A percentile compares a stretch with the other conserved stretches of the same genome.
Evolutionary conservation across 2,329 filamentous ascomycete genomes (phyloP).

Genomic region (Corniculantispora saksenae): DNA sequence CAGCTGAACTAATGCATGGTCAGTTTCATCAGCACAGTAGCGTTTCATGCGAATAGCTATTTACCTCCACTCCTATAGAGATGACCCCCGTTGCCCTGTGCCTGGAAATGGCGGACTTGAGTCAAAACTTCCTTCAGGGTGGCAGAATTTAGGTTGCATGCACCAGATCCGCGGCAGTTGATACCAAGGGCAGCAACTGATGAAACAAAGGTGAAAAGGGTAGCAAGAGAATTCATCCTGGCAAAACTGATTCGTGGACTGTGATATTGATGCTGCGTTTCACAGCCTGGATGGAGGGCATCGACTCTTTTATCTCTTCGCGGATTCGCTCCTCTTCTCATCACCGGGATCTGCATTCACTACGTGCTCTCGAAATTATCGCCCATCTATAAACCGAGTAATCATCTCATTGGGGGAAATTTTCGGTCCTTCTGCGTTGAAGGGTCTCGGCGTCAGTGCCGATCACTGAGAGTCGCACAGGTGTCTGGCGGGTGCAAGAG

Average conservation of each 20-base stretch:
- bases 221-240: conserved; percentile 9
- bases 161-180: conserved; percentile 24
- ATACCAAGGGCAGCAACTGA: conserved; percentile 21
- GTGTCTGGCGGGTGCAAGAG: no score
- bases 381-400: no score
- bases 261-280: neutral
- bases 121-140: conserved; percentile 18
- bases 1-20: conserved; percentile 20
- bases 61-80: conserved; percentile 20
- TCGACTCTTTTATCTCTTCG: neutral
- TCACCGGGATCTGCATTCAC: neutral
- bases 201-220: conserved; percentile 15
- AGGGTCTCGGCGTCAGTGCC: neutral
- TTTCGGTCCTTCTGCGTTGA: neutral
- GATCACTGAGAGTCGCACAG: no score
- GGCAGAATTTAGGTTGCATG: conserved; percentile 22
- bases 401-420: neutral
- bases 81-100: conserved; percentile 21
- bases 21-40: neutral
- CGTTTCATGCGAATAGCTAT: neutral
- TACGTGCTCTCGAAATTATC: neutral
- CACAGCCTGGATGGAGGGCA: neutral
- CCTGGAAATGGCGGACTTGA: conserved; percentile 20
- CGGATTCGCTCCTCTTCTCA: no score
- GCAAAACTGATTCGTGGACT: neutral